A percentile compares a stretch with the other conserved stretches of the same genome.
Conservation (phyloP, 768 basidiomycete genomes). For the Saitozyma podzolica region DNA sequence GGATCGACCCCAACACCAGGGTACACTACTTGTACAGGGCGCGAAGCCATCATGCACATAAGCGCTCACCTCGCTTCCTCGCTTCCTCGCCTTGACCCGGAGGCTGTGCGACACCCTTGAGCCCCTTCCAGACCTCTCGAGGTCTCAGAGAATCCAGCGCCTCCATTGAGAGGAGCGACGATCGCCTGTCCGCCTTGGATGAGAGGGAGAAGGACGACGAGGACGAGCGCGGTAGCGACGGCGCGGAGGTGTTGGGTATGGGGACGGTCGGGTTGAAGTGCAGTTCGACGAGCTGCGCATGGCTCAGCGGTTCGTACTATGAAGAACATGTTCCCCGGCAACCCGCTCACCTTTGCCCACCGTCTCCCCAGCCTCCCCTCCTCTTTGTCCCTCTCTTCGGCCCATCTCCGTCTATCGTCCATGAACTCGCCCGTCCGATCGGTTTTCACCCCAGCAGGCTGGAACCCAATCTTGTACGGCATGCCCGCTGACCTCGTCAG, state of each 20-base stretch:
- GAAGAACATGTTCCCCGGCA: not conserved
- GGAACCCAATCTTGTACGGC: constrained; percentile 84
- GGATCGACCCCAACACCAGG: not conserved
- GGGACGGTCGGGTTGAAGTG: constrained; percentile 55
- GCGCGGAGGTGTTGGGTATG: constrained; percentile 27
- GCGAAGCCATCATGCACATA: not conserved
- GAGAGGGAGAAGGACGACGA: constrained; percentile 65
- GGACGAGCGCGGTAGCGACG: constrained; percentile 61
- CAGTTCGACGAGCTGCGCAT: constrained; percentile 54
- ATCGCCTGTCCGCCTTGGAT: constrained; percentile 17
- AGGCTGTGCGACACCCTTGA: constrained; percentile 56
- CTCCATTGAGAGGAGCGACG: constrained; percentile 37
- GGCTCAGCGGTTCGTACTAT: not conserved
- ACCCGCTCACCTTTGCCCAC: constrained; percentile 74
- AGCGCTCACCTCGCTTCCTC: constrained; percentile 66
- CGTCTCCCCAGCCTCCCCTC: constrained; percentile 79
- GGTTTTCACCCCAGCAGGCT: constrained; percentile 80
- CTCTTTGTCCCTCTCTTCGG: constrained; percentile 66
- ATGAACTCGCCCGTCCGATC: constrained; percentile 81
- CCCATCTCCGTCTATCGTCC: constrained; percentile 49
- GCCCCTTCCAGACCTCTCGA: constrained; percentile 68
- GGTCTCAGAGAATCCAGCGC: constrained; percentile 64
- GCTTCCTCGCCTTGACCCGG: constrained; percentile 58
- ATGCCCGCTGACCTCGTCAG: constrained; percentile 31
- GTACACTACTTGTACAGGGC: not conserved